Evolutionary conservation across 768 basidiomycete genomes (phyloP), one percentile per base, ranked within the genome.

Genomic region (Aureoboletus auriporus): DNA sequence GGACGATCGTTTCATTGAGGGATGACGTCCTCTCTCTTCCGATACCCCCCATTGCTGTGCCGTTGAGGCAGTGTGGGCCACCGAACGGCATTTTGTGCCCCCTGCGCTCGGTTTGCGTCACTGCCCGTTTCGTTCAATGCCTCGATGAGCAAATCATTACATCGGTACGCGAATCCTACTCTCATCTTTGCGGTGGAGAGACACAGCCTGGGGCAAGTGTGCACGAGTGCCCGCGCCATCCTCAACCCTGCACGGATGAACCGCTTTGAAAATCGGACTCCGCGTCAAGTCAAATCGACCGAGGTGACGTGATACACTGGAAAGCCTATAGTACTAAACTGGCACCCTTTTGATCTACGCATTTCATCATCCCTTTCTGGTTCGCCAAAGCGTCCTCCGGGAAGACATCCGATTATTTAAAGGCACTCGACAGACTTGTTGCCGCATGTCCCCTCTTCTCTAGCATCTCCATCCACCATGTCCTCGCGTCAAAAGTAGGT

Each of bases 271-370:
- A 35, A 59, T 52, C 20, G 39, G n/a, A 49, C 57, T 56, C 48
- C 53, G 50, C 50, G 39, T 17, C 4, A 30, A 14, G 23, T 17
- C 31, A 11, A 7, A 11, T 39, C 23, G 52, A 20, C 42, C 33
- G 6, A 33, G 45, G 47, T 56, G 26, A 62, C 57, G 62, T 58
- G 46, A 53, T 60, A 39, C 63, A 67, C 65, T 61, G 62, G 63
- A 65, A 54, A 54, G 51, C 12, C 26, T 53, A 52, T 49, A 49
- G 37, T 50, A 39, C 60, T 33, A 57, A 63, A 57, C 42, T 40
- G 41, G 54, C 26, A 51, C 29, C 34, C 39, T 17, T 50, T 44
- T 46, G 54, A 63, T 59, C 44, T 42, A 28, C 45, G 7, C 48
- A 57, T 62, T 50, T 42, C 53, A 50, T 51, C 60, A 65, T 45